phyloP scores from a whole-genome alignment of 2,329 filamentous ascomycete species.

The Pseudogymnoascus sp. region DNA sequence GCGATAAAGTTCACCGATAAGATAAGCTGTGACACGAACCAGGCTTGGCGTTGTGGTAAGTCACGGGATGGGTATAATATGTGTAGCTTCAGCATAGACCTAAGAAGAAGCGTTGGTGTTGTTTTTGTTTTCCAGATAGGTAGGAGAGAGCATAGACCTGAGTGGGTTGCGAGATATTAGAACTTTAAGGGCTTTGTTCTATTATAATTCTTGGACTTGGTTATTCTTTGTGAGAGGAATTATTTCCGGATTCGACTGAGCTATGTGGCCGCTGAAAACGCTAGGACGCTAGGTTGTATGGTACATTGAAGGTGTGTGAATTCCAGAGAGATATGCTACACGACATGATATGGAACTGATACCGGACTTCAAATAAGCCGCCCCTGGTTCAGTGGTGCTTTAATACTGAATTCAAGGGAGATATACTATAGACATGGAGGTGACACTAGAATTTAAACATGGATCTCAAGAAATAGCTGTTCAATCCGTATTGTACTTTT shows the following conservation, averaged over 20 bases:
- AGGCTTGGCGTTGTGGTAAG: not conserved
- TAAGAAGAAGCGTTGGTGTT: too few relatives aligned
- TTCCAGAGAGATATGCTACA: too few relatives aligned
- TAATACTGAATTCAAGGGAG: not conserved
- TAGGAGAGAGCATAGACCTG: not conserved
- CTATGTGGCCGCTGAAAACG: not conserved
- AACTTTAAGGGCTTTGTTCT: not conserved
- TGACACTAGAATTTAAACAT: not conserved
- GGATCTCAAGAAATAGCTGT: not conserved
- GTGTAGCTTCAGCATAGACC: not conserved
- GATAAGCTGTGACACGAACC: not conserved
- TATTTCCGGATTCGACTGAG: not conserved
- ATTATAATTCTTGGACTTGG: not conserved
- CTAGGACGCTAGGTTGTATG: too few relatives aligned
- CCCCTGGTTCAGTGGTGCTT: not conserved
- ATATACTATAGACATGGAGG: not conserved
- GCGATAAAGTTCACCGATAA: slow-evolving; percentile 4
- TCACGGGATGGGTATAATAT: not conserved
- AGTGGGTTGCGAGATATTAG: not conserved
- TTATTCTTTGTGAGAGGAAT: not conserved
- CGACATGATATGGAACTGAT: not conserved
- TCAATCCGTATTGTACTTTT: not conserved
- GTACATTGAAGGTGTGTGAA: too few relatives aligned
- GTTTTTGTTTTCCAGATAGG: too few relatives aligned
- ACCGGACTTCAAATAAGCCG: not conserved